phyloP scores from a whole-genome alignment of 106 monocot species.

The Phalaenopsis equestris region DNA sequence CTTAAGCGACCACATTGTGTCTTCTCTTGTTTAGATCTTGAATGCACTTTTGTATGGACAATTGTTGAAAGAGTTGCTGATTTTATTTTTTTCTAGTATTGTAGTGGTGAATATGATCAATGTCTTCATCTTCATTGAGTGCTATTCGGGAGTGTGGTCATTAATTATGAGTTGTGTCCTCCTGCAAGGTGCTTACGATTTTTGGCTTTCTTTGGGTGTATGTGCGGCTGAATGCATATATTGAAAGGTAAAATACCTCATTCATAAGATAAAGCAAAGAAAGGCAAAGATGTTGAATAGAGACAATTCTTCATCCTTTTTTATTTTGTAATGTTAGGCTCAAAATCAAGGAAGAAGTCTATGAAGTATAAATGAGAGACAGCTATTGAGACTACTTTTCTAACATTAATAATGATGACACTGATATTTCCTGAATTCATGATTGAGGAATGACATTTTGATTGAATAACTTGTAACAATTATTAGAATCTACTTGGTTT shows the following conservation, averaged over 20 bases:
- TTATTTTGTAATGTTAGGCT: not conserved
- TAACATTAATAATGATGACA: too few relatives aligned
- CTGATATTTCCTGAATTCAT: not conserved
- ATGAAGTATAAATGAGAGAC: not conserved
- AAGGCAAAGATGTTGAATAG: not conserved
- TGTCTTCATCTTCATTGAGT: not conserved
- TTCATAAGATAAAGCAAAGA: not conserved
- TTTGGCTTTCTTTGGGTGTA: not conserved
- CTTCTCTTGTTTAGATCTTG: not conserved
- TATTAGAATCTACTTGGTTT: not conserved
- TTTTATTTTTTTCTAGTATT: not conserved
- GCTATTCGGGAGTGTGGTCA: not conserved
- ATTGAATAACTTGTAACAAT: not conserved
- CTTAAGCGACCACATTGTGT: not conserved
- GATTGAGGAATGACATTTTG: not conserved
- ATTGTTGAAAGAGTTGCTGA: not conserved
- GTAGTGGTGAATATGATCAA: not conserved
- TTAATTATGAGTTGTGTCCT: not conserved
- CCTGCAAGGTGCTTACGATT: not conserved
- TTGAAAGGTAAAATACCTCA: not conserved
- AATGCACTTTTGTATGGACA: not conserved
- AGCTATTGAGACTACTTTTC: too few relatives aligned
- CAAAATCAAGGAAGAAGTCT: not conserved
- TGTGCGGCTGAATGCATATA: not conserved
- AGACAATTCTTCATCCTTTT: not conserved